Evolutionary conservation across 345 rosid genomes (phyloP).

Genomic region (Raphanus raphanistrum): DNA sequence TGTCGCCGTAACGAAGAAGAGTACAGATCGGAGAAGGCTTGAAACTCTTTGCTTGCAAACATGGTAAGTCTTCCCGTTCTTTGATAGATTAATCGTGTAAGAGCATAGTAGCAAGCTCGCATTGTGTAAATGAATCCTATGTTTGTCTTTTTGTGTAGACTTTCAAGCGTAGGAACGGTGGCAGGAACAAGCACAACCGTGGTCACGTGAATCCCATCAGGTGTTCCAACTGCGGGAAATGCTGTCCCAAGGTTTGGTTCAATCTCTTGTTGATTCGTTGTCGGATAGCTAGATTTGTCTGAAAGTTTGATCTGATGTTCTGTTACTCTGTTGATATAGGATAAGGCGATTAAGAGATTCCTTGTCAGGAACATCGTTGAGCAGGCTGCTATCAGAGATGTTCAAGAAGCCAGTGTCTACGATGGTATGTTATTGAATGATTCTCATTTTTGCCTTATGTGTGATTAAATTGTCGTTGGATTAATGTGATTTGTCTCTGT

Average conservation of each 20-base stretch:
- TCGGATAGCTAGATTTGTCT: not conserved
- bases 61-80: constrained; percentile 17
- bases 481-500: not conserved
- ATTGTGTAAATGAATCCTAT: not conserved
- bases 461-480: not conserved
- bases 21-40: not conserved
- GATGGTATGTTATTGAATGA: constrained; percentile 45
- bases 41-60: constrained; percentile 17
- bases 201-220: constrained; percentile 88
- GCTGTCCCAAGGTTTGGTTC: constrained; percentile 72
- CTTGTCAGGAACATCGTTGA: constrained; percentile 90
- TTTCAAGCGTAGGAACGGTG: constrained; percentile 92
- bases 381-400: constrained; percentile 90
- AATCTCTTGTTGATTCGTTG: not conserved
- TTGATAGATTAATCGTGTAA: not conserved
- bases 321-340: constrained; percentile 37
- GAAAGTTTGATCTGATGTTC: not conserved
- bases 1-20: not conserved
- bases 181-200: constrained; percentile 94
- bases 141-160: constrained; percentile 45
- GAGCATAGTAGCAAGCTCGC: not conserved
- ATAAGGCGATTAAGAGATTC: constrained; percentile 84
- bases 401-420: constrained; percentile 82
- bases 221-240: constrained; percentile 95
- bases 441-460: not conserved